Evolutionary conservation across 139 green algal species (phyloP), one percentile per base, ranked within the genome.

Genomic region (Deuterostichococcus epilithicus): DNA sequence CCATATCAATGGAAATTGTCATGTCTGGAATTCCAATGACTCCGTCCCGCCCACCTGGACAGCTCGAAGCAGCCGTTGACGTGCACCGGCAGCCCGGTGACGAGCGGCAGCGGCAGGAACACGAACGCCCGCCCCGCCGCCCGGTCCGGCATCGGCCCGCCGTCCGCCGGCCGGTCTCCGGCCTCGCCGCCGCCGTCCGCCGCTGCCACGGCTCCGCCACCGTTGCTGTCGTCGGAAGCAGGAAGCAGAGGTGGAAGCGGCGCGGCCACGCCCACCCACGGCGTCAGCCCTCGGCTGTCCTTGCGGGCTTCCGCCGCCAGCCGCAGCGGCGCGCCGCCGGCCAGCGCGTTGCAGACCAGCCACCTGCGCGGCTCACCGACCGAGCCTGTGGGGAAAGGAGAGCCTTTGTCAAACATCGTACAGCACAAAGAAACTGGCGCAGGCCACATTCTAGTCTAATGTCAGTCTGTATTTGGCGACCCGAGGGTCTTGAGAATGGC

Each of bases 31-130:
- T n/a, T n/a, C n/a, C n/a, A n/a, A n/a, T n/a, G n/a, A n/a, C n/a
- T n/a, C n/a, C n/a, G n/a, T n/a, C n/a, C n/a, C n/a, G n/a, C 52
- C 3, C 18, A 28, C 52, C 52, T 63, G 58, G 78, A 89, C 35
- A 96, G 88, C 86, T 96, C 91, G 73, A 95, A 96, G 75, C 90
- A 94, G 36, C 77, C 90, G 78, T 96, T 96, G 68, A 95, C 77
- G 65, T 94, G 88, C 37, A 93, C 85, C 0, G 90, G 89, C 58
- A 96, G 87, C 2, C 82, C 81, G 0, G 88, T 94, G 20, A 28
- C 37, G 23, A 92, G 72, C 3, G 91, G 91, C 28, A 96, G 87
- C 8, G 90, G 91, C 71, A 96, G 83, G 81, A 96, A 96, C 80
- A 89, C 94, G 73, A 93, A 96, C 1, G 91, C 91, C 18, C 79